Evolutionary conservation across 179 eudicot species (phyloP).

Genomic region (Heliamphora pulchella): DNA sequence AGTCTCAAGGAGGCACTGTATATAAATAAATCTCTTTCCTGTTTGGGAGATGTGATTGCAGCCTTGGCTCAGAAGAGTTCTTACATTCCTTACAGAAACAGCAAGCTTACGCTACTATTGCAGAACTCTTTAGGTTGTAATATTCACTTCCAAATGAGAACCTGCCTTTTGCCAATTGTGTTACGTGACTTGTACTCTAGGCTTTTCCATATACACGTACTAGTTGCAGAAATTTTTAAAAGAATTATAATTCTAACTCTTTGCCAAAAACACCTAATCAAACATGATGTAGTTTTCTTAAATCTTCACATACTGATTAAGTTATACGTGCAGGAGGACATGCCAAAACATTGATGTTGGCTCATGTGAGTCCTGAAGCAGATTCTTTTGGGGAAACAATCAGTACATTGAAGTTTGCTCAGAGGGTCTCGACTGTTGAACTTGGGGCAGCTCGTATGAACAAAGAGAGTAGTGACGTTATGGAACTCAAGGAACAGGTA

Average conservation of each 20-base stretch:
- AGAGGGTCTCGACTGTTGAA: conserved; percentile 72
- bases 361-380: conserved; percentile 81
- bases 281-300: too few relatives aligned
- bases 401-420: conserved; percentile 72
- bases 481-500: conserved; percentile 78
- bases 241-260: background rate
- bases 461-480: conserved; percentile 60
- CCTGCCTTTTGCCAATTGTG: too few relatives aligned
- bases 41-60: conserved; percentile 76
- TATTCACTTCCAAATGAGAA: background rate
- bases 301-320: too few relatives aligned
- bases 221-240: background rate
- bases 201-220: background rate
- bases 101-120: conserved; percentile 74
- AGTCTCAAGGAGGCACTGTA: conserved; percentile 45
- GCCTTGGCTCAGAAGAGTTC: conserved; percentile 82
- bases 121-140: conserved; percentile 80
- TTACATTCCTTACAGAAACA: conserved; percentile 59
- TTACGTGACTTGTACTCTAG: background rate
- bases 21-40: conserved; percentile 68
- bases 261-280: background rate
- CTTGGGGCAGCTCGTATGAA: conserved; percentile 66
- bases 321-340: conserved; percentile 45
- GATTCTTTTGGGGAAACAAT: conserved; percentile 62
- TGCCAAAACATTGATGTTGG: conserved; percentile 82